phyloP scores from a whole-genome alignment of 108 stramenopile species.

The Epithemia pelagica region DNA sequence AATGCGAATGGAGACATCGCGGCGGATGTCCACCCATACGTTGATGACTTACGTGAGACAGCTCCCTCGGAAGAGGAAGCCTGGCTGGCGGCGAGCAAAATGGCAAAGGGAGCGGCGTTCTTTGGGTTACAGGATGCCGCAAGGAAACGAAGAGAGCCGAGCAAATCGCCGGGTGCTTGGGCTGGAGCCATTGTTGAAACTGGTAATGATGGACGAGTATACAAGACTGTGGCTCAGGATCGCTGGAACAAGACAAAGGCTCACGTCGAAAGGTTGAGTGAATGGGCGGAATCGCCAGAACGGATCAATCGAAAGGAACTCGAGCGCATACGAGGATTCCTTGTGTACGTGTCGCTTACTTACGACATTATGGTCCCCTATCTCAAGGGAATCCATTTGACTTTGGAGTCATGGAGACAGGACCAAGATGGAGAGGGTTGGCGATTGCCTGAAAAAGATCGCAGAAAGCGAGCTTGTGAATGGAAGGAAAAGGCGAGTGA shows the following conservation, averaged over 20 bases:
- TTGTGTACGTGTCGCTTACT: conserved; percentile 32
- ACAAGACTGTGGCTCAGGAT: conserved; percentile 9
- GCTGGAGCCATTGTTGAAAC: conserved; percentile 16
- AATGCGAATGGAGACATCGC: conserved; percentile 16
- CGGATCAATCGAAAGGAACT: conserved; percentile 6
- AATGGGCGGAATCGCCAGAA: background rate
- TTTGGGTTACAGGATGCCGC: conserved; percentile 42
- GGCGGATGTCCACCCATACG: conserved; percentile 18
- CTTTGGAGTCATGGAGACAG: conserved; percentile 27
- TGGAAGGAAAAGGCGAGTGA: too few relatives aligned
- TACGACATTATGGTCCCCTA: conserved; percentile 33
- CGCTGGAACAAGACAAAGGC: conserved; percentile 21
- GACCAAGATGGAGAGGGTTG: conserved; percentile 36
- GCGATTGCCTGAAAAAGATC: background rate
- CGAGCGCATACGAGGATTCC: conserved; percentile 25
- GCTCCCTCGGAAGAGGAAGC: conserved; percentile 9
- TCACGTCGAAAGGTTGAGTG: background rate
- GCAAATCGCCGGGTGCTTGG: conserved; percentile 15
- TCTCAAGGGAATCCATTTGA: conserved; percentile 42
- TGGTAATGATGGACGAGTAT: conserved; percentile 11
- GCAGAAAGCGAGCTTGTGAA: background rate
- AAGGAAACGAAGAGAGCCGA: conserved; percentile 15
- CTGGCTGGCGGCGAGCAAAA: conserved; percentile 9
- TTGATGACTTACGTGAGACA: conserved; percentile 27
- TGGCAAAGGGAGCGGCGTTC: conserved; percentile 1